Percentiles rank a stretch among this genome's conserved stretches.
phyloP scores from a whole-genome alignment of 2,329 filamentous ascomycete species.

The Dactylonectria estremocensis region DNA sequence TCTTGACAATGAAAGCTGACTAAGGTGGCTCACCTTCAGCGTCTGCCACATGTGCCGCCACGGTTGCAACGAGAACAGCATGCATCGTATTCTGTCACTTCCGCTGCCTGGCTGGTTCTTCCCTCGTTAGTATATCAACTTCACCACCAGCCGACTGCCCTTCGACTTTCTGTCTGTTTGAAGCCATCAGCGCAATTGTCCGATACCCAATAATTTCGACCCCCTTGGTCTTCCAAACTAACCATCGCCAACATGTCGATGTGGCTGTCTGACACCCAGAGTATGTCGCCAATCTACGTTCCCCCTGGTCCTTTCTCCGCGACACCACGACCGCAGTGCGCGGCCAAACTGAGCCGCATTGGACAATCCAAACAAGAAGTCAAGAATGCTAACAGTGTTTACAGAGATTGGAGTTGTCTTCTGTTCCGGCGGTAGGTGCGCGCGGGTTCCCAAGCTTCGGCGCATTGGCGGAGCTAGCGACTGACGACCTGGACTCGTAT shows the following conservation, averaged over 20 bases:
- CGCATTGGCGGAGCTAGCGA: constrained; percentile 37
- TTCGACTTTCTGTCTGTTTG: no score
- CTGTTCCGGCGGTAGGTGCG: constrained; percentile 91
- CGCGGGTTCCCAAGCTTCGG: constrained; percentile 37
- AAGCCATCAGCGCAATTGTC: background rate
- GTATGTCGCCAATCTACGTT: constrained; percentile 69
- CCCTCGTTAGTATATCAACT: background rate
- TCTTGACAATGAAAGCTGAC: no score
- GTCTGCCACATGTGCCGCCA: no score
- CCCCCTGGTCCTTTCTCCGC: constrained; percentile 21
- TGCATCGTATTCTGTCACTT: background rate
- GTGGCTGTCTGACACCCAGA: constrained; percentile 97
- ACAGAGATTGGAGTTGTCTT: constrained; percentile 97
- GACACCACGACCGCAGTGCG: background rate
- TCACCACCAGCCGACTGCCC: background rate
- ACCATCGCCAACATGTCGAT: constrained; percentile 72
- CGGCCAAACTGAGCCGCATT: constrained; percentile 6
- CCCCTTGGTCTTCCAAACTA: background rate
- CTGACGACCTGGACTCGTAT: constrained; percentile 40
- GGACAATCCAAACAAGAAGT: background rate
- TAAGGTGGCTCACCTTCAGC: no score
- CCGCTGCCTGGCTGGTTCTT: background rate
- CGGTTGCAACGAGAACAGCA: no score
- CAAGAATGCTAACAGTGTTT: constrained; percentile 50
- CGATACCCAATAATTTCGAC: constrained; percentile 2